Evolutionary conservation across 352 stramenopile species (phyloP), one percentile per base, ranked within the genome.

Genomic region (Phytophthora fragariae): DNA sequence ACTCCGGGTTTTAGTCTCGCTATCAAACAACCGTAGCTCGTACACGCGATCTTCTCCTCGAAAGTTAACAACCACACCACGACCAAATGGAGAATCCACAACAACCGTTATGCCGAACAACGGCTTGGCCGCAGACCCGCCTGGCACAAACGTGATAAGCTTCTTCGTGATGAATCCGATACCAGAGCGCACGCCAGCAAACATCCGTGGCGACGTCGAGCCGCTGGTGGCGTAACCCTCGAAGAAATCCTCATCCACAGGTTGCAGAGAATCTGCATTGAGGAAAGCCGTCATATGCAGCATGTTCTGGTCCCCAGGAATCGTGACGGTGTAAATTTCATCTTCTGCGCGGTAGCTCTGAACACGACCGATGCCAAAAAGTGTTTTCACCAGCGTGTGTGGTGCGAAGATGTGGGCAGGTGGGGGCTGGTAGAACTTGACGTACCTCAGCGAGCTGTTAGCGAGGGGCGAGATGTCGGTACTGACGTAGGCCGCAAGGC

Each of bases 301-400:
- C 75, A 89, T 80, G 44, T 75, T 79, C 10, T 65, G 73, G 58
- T 79, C 77, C 2, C 75, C 64, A 17, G 73, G 74, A 62, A 93
- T 88, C 5, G 76, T 62, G 29, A 94, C 82, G 27, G 83, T 81
- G 60, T 94, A 94, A 15, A 92, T 88, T 58, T 88, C 85, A 67
- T 94, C 86, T 44, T 93, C 81, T 2, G 57, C 46, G n/a, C 88
- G 84, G 62, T 90, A 96, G 29, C 68, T 68, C 21, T 92, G 53
- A 12, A 95, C 80, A 24, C 81, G 76, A 10, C 88, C 88, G 9
- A 90, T 89, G 47, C 89, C 89, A 95, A 96, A 33, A 90, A n/a
- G 72, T n/a, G 89, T 95, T 58, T 90, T 84, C 21, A 95, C 83
- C 15, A 84, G n/a, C 5, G 82, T 86, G 12, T 92, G 76, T 12